Percentiles rank a stretch among this genome's conserved stretches.
These are phyloP conservation scores for Adansonia madagascariensis DNA, from an alignment of 441 rosid genomes.

Conservation along the genomic window DNA sequence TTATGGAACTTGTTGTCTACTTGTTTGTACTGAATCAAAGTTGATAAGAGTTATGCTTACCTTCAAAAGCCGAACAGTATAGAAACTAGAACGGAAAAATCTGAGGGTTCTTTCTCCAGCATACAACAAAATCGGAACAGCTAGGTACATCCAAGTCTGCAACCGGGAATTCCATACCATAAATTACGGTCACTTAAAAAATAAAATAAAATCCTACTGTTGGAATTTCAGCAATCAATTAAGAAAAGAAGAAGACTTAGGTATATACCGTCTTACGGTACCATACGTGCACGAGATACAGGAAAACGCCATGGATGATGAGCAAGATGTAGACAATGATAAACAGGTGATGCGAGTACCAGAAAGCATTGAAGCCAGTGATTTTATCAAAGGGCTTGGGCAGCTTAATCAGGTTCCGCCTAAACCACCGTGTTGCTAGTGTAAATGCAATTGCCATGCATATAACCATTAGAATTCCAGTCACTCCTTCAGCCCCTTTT, in stretches of 20 bases:
- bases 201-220: not conserved
- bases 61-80: slow-evolving; percentile 57
- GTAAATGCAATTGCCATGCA: slow-evolving; percentile 60
- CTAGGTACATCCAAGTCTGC: slow-evolving; percentile 77
- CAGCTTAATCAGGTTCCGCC: slow-evolving; percentile 59
- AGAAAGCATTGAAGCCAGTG: slow-evolving; percentile 75
- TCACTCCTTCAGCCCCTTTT: slow-evolving; percentile 55
- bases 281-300: slow-evolving; percentile 62
- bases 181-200: not conserved
- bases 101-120: slow-evolving; percentile 66
- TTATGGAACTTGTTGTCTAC: not conserved
- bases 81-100: slow-evolving; percentile 62
- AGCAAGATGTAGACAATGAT: slow-evolving; percentile 56
- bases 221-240: slow-evolving; percentile 12
- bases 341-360: slow-evolving; percentile 78
- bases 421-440: slow-evolving; percentile 59
- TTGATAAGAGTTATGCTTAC: slow-evolving; percentile 31
- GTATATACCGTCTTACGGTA: slow-evolving; percentile 58
- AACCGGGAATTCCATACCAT: slow-evolving; percentile 19
- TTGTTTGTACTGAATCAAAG: not conserved
- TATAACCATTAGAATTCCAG: slow-evolving; percentile 63
- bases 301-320: slow-evolving; percentile 54
- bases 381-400: slow-evolving; percentile 72
- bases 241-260: slow-evolving; percentile 13
- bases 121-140: slow-evolving; percentile 60